Evolutionary conservation across 169 alveolate genomes (phyloP).

Genomic region (Plasmodium relictum): DNA sequence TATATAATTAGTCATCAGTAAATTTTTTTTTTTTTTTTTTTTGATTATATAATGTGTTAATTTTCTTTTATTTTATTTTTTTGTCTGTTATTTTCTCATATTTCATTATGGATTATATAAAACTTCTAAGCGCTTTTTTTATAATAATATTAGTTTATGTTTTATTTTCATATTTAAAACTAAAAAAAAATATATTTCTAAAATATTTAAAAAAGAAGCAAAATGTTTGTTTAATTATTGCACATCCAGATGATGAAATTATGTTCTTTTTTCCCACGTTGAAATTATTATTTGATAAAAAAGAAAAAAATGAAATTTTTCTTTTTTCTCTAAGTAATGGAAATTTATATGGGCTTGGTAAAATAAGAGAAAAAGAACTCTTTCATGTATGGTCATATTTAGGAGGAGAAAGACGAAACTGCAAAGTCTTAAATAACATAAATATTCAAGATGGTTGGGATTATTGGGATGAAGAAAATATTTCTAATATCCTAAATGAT

Average conservation of each 20-base stretch:
- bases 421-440: conserved; percentile 20
- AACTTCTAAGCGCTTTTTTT: not conserved
- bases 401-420: conserved; percentile 50
- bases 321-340: conserved; percentile 75
- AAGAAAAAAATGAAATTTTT: conserved; percentile 54
- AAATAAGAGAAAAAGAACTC: conserved; percentile 76
- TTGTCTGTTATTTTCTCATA: too few relatives aligned
- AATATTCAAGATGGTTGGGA: conserved; percentile 41
- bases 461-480: conserved; percentile 37
- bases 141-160: not conserved
- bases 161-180: not conserved
- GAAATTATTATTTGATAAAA: conserved; percentile 78
- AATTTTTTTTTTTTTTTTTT: not conserved
- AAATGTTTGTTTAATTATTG: conserved; percentile 84
- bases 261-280: conserved; percentile 94
- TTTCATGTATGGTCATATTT: conserved; percentile 76
- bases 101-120: not conserved
- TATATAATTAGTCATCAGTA: too few relatives aligned
- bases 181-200: conserved; percentile 18
- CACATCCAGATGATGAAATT: conserved; percentile 96
- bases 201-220: not conserved
- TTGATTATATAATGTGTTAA: not conserved
- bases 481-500: conserved; percentile 16
- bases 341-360: conserved; percentile 79
- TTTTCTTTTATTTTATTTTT: too few relatives aligned